Base-by-base conservation (phyloP, 2,329 filamentous ascomycete species). In the Colletotrichum sp. region DNA sequence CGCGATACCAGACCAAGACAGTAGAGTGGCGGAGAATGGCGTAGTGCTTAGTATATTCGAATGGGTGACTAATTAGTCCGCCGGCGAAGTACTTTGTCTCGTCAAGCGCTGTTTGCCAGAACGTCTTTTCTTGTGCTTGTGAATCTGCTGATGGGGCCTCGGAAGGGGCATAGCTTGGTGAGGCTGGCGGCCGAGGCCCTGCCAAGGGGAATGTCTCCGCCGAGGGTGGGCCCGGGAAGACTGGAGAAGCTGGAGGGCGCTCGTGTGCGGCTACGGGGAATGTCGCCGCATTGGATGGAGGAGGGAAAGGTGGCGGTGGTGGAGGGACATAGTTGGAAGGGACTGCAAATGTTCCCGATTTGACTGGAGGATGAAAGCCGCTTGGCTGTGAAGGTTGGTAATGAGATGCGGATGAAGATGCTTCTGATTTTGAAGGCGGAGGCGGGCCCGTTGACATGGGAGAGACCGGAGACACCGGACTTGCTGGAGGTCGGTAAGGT, bases 1-100 rank as follows among this genome's bases (percentile, higher is more conserved):
- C 93, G 36, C 90, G 90, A 80, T 94, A 95, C 84, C 92, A 92
- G 13, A 95, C 87, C 2, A 95, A 80, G 0, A 90, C 90, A 32
- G 90, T 85, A 1, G 92, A 93, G 80, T 95, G 93, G 0, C 93
- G 91, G 28, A 95, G 87, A 72, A 95, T 91, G 62, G 89, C 93
- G 81, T 89, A 91, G 83, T 94, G 92, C 74, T 90, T 92, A 4
- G 89, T 94, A 1, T 92, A 93, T 80, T 93, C 92, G 24, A 87
- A 89, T 0, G 93, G 92, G 72, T 92, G 92, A 18, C 87, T 87
- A 69, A 95, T 87, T 26, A 95, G 86, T 0, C 93, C 93, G 4
- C 91, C 91, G 3, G 93, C 91, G 76, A 94, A 92, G 81, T 94
- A 91, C 44, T 91, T 88, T 0, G 92, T 92, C 79, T 94, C 92